Base-by-base conservation (phyloP, 192 early-diverging fungal genomes). In the Rhizophagus prolifer region DNA sequence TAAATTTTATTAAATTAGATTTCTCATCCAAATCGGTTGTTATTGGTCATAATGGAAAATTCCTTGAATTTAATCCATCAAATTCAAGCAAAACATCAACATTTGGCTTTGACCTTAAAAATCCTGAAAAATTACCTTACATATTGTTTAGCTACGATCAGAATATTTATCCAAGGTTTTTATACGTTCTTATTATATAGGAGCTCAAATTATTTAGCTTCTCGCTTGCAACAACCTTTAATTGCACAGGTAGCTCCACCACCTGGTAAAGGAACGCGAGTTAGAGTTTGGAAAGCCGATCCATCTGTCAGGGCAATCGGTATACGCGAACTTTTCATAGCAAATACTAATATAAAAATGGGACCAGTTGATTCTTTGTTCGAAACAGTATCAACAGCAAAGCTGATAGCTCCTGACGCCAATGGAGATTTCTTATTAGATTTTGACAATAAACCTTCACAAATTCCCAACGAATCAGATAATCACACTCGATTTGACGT, bases 401-500 rank as follows among this genome's bases (percentile, higher is more conserved):
- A 1, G 13, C 44, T 46, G 23, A 46, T 70, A 25, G 1, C 38
- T 70, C 68, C 68, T 23, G 68, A 70, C 19, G 0, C 7, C 14
- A 46, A 70, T 70, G 68, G 68, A 28, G 41, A 70, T 70, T 70
- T 70, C 34, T 50, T 70, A 26, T 44, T 70, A 25, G 14, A 47
- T 6, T 70, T 70, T 26, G 44, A 47, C 26, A 36, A 70, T 30
- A 46, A 0, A 0, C 23, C 41, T n/a, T 50, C 38, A 70, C 44
- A 38, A 7, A 5, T 19, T 26, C 68, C 68, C 9, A 38, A 38
- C 36, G 23, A n/a, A 70, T 70, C 68, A 16, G 13, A 14, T 2
- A 25, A 30, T 16, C 68, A 46, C 12, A 21, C 25, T 7, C 9
- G 23, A 70, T 70, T 70, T 70, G 68, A 70, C 16, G 41, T 34